Evolutionary conservation across 306 rosid genomes (phyloP).

Genomic region (Cucumis melo): DNA sequence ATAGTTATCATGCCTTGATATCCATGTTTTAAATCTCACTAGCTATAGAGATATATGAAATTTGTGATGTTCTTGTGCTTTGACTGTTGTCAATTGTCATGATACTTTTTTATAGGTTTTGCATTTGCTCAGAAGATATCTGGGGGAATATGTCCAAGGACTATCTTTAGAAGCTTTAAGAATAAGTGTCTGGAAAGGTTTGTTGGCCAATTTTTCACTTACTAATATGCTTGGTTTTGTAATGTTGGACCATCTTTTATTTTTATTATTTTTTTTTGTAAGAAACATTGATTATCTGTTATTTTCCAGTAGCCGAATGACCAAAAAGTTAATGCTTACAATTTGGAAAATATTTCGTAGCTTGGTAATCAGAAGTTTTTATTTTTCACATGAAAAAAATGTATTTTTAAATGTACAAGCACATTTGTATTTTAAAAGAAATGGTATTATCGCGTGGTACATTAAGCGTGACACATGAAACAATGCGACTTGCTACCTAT

Average conservation of each 20-base stretch:
- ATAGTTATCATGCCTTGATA: neutral
- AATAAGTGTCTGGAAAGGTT: slow-evolving; percentile 98
- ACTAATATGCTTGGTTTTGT: slow-evolving; percentile 7
- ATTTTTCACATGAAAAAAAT: neutral
- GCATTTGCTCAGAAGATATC: slow-evolving; percentile 77
- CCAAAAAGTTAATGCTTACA: neutral
- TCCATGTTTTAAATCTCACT: neutral
- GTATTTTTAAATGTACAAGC: neutral
- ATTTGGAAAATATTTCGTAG: neutral
- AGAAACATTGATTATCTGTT: neutral
- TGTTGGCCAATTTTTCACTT: slow-evolving; percentile 14
- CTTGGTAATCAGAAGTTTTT: neutral
- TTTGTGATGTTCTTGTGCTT: neutral
- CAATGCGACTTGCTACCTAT: neutral
- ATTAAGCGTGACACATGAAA: neutral
- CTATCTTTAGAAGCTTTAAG: slow-evolving; percentile 86
- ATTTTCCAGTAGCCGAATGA: neutral
- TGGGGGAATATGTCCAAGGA: slow-evolving; percentile 98
- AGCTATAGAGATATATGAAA: neutral
- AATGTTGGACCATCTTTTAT: neutral
- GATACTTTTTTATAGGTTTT: slow-evolving; percentile 41
- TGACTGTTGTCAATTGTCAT: neutral
- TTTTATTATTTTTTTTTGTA: neutral
- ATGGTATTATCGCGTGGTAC: neutral
- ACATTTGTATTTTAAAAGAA: neutral